phyloP scores from a whole-genome alignment of 495 filamentous ascomycete genomes.

The Schizothecium vesticola region DNA sequence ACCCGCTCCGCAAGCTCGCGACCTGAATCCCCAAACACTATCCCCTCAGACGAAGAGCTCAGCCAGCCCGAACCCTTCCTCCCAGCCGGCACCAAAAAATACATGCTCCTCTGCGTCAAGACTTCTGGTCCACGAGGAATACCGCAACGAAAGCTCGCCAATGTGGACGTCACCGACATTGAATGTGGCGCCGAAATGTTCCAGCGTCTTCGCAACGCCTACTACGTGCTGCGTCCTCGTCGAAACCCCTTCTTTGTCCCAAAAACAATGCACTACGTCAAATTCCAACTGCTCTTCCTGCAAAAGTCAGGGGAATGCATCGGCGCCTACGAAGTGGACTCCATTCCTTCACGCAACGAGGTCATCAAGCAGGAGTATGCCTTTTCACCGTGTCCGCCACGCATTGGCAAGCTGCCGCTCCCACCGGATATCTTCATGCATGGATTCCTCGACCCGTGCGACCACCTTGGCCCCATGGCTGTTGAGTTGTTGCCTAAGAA shows the following conservation, averaged over 20 bases:
- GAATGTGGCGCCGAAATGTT: conserved; percentile 9
- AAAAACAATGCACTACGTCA: conserved; percentile 15
- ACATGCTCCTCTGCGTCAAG: conserved; percentile 12
- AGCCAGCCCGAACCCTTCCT: conserved; percentile 1
- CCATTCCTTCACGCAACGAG: conserved; percentile 7
- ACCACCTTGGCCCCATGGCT: conserved; percentile 10
- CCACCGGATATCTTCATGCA: conserved; percentile 17
- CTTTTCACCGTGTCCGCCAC: conserved; percentile 11
- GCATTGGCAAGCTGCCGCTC: background rate
- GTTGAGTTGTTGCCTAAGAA: conserved; percentile 12
- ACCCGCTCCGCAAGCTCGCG: background rate
- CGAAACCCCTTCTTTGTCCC: conserved; percentile 8
- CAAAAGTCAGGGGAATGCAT: conserved; percentile 7
- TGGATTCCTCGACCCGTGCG: conserved; percentile 2
- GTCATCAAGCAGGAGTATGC: conserved; percentile 9
- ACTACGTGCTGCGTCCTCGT: background rate
- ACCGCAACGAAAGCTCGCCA: conserved; percentile 7
- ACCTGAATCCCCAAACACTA: conserved; percentile 1
- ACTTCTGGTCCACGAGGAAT: background rate
- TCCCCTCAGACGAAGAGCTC: background rate
- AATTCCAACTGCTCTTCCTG: conserved; percentile 10
- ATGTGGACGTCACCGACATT: conserved; percentile 12
- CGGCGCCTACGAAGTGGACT: conserved; percentile 6
- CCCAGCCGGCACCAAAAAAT: conserved; percentile 12
- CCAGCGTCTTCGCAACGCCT: conserved; percentile 3